These are phyloP conservation scores for Ajuga chamaepitys DNA, from an alignment of 257 asterid species.

Conservation along the genomic window DNA sequence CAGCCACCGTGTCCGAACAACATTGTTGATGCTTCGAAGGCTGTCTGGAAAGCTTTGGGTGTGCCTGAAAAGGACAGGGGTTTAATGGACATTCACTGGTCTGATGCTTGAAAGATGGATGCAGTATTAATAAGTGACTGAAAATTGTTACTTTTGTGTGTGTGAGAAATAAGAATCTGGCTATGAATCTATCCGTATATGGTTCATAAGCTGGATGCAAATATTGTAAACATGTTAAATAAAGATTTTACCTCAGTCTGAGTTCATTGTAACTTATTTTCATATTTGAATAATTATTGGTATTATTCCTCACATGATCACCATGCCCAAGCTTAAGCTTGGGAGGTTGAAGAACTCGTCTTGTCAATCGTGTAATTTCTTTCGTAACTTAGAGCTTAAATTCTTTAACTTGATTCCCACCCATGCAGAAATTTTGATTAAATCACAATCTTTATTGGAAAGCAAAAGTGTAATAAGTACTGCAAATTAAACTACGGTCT, in stretches of 20 bases:
- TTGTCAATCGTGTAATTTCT: slow-evolving; percentile 73
- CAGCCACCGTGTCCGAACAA: slow-evolving; percentile 39
- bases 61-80: slow-evolving; percentile 22
- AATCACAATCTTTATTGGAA: not conserved
- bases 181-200: too few relatives aligned
- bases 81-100: slow-evolving; percentile 21
- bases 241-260: too few relatives aligned
- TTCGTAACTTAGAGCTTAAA: slow-evolving; percentile 60
- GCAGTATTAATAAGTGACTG: too few relatives aligned
- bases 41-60: slow-evolving; percentile 40
- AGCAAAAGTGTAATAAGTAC: too few relatives aligned
- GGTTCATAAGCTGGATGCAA: too few relatives aligned
- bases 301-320: slow-evolving; percentile 65
- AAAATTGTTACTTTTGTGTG: too few relatives aligned
- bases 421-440: slow-evolving; percentile 9
- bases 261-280: too few relatives aligned
- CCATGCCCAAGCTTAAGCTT: slow-evolving; percentile 83
- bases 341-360: slow-evolving; percentile 94
- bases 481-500: too few relatives aligned
- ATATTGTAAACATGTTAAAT: too few relatives aligned
- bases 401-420: slow-evolving; percentile 63
- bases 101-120: slow-evolving; percentile 12
- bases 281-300: too few relatives aligned
- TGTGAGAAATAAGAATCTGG: too few relatives aligned
- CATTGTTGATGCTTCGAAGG: slow-evolving; percentile 36